Evolutionary conservation across 495 filamentous ascomycete genomes (phyloP).

Genomic region (Neurospora discreta): DNA sequence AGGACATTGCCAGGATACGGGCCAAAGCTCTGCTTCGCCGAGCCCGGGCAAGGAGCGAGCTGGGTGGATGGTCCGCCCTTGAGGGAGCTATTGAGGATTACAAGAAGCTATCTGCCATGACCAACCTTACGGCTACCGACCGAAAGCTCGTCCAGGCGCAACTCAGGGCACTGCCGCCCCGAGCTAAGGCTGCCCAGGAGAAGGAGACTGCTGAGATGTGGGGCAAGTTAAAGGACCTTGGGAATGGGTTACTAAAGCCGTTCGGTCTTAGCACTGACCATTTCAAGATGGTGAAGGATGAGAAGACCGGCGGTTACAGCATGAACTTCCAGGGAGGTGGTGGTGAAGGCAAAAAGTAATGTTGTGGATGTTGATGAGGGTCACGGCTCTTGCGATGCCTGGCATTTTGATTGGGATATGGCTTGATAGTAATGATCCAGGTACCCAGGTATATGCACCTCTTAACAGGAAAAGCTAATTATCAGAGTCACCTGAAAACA

Average conservation of each 20-base stretch:
- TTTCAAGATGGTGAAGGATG: conserved; percentile 87
- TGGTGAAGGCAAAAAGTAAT: conserved; percentile 1
- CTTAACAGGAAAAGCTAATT: neutral
- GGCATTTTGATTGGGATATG: too few relatives aligned
- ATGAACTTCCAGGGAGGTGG: conserved; percentile 62
- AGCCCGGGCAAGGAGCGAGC: conserved; percentile 59
- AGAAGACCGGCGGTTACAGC: conserved; percentile 80
- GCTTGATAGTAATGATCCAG: too few relatives aligned
- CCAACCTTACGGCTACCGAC: conserved; percentile 52
- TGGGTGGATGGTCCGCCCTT: conserved; percentile 69
- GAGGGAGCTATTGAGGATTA: conserved; percentile 74
- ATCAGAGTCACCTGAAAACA: neutral
- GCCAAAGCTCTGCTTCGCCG: conserved; percentile 80
- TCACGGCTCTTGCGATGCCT: too few relatives aligned
- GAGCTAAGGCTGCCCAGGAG: conserved; percentile 64
- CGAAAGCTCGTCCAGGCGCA: conserved; percentile 53
- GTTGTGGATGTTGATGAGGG: neutral
- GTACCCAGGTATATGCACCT: neutral
- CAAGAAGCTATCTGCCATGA: conserved; percentile 43
- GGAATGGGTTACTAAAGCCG: conserved; percentile 82
- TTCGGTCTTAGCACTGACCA: conserved; percentile 89
- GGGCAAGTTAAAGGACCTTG: conserved; percentile 87
- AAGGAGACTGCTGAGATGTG: conserved; percentile 92
- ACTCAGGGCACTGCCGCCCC: conserved; percentile 49
- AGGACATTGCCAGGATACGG: conserved; percentile 65